Evolutionary conservation across 495 filamentous ascomycete genomes (phyloP).

Genomic region (Viridothelium virens): DNA sequence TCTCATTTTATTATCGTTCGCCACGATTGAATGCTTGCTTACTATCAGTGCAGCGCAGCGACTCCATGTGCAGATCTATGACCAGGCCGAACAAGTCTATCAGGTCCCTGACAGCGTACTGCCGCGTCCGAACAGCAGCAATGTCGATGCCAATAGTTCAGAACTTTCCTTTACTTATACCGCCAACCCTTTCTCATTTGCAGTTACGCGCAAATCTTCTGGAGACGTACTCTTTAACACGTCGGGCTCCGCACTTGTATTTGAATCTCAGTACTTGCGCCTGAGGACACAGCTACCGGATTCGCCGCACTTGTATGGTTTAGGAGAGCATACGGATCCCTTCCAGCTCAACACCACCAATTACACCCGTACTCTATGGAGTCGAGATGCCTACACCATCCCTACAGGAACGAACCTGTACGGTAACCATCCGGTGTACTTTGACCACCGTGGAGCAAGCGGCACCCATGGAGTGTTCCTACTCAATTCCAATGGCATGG

Average conservation of each 20-base stretch:
- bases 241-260: constrained; percentile 59
- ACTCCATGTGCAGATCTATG: constrained; percentile 76
- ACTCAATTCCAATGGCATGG: constrained; percentile 80
- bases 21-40: constrained; percentile 7
- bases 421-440: constrained; percentile 76
- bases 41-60: constrained; percentile 35
- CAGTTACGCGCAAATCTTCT: constrained; percentile 52
- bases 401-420: constrained; percentile 69
- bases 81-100: constrained; percentile 65
- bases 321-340: constrained; percentile 72
- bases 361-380: constrained; percentile 77
- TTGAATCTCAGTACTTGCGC: constrained; percentile 70
- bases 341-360: constrained; percentile 63
- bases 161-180: constrained; percentile 59
- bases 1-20: neutral
- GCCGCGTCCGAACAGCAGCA: constrained; percentile 45
- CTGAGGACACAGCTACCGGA: constrained; percentile 61
- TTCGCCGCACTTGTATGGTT: constrained; percentile 65
- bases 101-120: constrained; percentile 69
- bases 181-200: constrained; percentile 67
- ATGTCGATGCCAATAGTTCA: constrained; percentile 33
- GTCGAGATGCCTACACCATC: constrained; percentile 61
- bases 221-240: constrained; percentile 76
- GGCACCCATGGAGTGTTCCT: constrained; percentile 79
- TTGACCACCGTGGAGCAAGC: constrained; percentile 58